Conservation (phyloP, 352 stramenopile species). For the Phytophthora kernoviae region DNA sequence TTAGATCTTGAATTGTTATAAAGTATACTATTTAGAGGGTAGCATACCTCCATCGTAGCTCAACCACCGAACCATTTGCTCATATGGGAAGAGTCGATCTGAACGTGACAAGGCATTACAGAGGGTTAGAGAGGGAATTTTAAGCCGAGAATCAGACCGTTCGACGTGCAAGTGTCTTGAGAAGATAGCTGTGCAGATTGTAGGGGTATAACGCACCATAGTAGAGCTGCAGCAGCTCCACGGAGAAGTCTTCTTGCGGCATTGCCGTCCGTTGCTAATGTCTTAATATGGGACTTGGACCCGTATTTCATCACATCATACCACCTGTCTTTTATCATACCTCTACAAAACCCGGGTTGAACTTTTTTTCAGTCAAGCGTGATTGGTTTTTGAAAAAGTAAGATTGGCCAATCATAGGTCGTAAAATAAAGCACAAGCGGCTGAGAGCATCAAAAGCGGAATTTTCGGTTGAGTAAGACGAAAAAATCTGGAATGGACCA, state of each 20-base stretch:
- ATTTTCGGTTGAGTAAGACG: too few relatives aligned
- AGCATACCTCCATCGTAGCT: constrained; percentile 75
- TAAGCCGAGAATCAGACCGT: neutral
- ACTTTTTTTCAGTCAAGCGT: too few relatives aligned
- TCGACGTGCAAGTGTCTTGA: neutral
- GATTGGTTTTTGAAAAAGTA: too few relatives aligned
- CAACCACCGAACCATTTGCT: constrained; percentile 86
- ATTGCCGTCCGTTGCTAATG: constrained; percentile 31
- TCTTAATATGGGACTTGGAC: constrained; percentile 7
- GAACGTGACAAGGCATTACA: neutral
- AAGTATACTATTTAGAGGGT: neutral
- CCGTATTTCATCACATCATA: neutral
- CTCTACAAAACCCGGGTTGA: too few relatives aligned
- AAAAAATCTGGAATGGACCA: too few relatives aligned
- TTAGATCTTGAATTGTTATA: constrained; percentile 1
- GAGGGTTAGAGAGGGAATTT: neutral
- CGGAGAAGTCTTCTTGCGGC: constrained; percentile 80
- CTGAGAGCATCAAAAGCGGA: neutral
- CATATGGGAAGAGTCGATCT: constrained; percentile 89
- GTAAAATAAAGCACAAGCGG: too few relatives aligned
- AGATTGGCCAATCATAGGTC: too few relatives aligned
- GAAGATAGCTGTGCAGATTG: neutral
- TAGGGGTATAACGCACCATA: constrained; percentile 56
- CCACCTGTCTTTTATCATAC: too few relatives aligned
- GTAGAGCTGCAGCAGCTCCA: constrained; percentile 86